Evolutionary conservation across 1,139 yeast species (phyloP).

Genomic region (Yamadazyma pseudoaaseri): DNA sequence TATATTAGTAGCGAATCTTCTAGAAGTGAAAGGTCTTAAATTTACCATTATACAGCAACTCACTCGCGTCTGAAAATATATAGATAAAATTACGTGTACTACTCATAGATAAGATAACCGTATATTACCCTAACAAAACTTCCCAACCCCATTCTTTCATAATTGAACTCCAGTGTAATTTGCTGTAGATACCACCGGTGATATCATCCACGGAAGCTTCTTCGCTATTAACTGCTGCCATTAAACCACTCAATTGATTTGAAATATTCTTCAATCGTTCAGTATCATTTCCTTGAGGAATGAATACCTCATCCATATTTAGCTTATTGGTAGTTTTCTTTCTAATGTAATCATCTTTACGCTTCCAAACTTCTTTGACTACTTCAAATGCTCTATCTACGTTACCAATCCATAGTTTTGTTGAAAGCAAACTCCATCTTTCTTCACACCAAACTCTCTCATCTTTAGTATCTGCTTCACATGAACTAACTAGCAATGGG

Average conservation of each 20-base stretch:
- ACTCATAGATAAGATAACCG: not conserved
- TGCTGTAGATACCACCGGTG: slow-evolving; percentile 45
- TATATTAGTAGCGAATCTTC: not conserved
- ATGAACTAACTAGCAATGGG: slow-evolving; percentile 61
- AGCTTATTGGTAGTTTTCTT: slow-evolving; percentile 18
- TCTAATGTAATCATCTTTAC: slow-evolving; percentile 46
- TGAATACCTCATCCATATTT: slow-evolving; percentile 14
- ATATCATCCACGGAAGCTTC: slow-evolving; percentile 30
- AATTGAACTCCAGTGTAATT: slow-evolving; percentile 66
- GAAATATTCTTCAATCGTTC: slow-evolving; percentile 29
- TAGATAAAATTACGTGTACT: too few species aligned
- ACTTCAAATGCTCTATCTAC: slow-evolving; percentile 65
- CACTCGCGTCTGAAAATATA: too few species aligned
- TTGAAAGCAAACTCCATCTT: slow-evolving; percentile 57
- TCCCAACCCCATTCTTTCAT: slow-evolving; percentile 82
- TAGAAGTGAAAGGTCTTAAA: too few species aligned
- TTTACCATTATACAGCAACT: too few species aligned
- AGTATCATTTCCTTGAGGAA: slow-evolving; percentile 18
- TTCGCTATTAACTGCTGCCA: slow-evolving; percentile 36
- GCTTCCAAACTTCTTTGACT: slow-evolving; percentile 68
- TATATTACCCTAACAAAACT: slow-evolving; percentile 44
- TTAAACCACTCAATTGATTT: slow-evolving; percentile 40
- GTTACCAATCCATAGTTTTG: slow-evolving; percentile 63
- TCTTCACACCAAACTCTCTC: slow-evolving; percentile 61
- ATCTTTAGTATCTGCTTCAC: slow-evolving; percentile 59